A percentile compares a stretch with the other conserved stretches of the same genome.
Evolutionary conservation across 1,284 basidiomycete genomes (phyloP).

Genomic region (Vanrija sp.): DNA sequence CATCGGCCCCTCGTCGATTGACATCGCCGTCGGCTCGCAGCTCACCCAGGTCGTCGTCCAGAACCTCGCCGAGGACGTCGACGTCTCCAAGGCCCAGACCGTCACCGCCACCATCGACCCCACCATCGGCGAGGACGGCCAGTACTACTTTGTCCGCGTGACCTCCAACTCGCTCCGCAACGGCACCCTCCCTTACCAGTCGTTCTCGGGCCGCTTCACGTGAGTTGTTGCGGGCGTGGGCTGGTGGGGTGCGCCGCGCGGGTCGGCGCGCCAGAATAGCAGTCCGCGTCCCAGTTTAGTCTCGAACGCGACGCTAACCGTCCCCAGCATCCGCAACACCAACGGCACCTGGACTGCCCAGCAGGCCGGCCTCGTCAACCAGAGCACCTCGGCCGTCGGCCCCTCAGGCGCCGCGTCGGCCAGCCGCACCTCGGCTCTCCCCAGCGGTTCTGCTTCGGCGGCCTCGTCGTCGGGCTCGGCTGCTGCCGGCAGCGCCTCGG

Average conservation of each 20-base stretch:
- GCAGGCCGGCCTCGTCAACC: conserved; percentile 26
- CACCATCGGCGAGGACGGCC: conserved; percentile 58
- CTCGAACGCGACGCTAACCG: not conserved
- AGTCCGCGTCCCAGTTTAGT: not conserved
- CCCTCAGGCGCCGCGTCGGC: conserved; percentile 1
- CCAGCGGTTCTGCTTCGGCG: not conserved
- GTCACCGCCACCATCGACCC: conserved; percentile 61
- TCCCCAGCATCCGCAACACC: conserved; percentile 38
- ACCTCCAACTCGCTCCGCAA: conserved; percentile 51
- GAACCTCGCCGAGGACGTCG: conserved; percentile 55
- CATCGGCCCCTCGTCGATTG: conserved; percentile 62
- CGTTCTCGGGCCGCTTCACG: conserved; percentile 3
- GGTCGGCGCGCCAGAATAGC: not conserved
- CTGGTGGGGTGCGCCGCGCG: not conserved
- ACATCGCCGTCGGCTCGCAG: conserved; percentile 58
- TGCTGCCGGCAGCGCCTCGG: conserved; percentile 3
- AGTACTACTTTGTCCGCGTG: conserved; percentile 56
- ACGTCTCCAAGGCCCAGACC: conserved; percentile 59
- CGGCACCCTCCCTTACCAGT: conserved; percentile 31
- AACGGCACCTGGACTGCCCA: conserved; percentile 43
- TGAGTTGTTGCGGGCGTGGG: not conserved
- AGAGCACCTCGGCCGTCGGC: conserved; percentile 6
- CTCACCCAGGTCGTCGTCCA: conserved; percentile 61
- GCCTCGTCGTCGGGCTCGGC: conserved; percentile 4
- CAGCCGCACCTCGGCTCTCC: not conserved